A percentile compares a stretch with the other conserved stretches of the same genome.
Conservation (phyloP, 805 yeast genomes). For the Zygoascus biomembranicola region DNA sequence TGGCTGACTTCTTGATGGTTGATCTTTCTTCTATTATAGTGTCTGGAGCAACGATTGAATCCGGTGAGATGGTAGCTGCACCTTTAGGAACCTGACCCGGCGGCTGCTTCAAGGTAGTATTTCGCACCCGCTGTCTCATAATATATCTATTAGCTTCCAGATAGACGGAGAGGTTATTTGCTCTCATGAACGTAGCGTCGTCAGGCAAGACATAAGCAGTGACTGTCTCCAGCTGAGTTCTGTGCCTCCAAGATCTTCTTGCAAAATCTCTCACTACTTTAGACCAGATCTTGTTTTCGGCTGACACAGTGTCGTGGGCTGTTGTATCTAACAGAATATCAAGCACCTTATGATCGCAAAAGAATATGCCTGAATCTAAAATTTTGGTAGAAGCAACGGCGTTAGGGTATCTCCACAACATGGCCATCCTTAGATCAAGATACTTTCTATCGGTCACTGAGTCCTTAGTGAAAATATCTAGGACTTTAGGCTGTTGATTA, state of each 20-base stretch:
- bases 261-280: constrained; percentile 72
- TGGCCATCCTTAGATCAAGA: constrained; percentile 70
- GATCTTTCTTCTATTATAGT: constrained; percentile 74
- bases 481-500: constrained; percentile 34
- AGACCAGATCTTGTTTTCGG: constrained; percentile 11
- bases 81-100: constrained; percentile 17
- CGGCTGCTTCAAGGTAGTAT: constrained; percentile 19
- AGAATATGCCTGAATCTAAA: constrained; percentile 64
- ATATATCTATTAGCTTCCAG: constrained; percentile 83
- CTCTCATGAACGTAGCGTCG: constrained; percentile 59
- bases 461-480: constrained; percentile 66
- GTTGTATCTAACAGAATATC: constrained; percentile 38
- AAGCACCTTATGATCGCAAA: constrained; percentile 48
- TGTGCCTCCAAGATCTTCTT: constrained; percentile 86
- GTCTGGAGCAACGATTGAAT: constrained; percentile 64
- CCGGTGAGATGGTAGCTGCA: constrained; percentile 77
- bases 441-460: constrained; percentile 65
- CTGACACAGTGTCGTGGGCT: constrained; percentile 12
- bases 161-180: constrained; percentile 70
- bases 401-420: constrained; percentile 83
- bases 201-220: constrained; percentile 65
- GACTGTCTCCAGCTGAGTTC: constrained; percentile 47
- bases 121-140: constrained; percentile 39
- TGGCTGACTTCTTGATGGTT: constrained; percentile 75
- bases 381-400: constrained; percentile 68